Evolutionary conservation across 495 filamentous ascomycete genomes (phyloP).

Genomic region (Penicillium daleae): DNA sequence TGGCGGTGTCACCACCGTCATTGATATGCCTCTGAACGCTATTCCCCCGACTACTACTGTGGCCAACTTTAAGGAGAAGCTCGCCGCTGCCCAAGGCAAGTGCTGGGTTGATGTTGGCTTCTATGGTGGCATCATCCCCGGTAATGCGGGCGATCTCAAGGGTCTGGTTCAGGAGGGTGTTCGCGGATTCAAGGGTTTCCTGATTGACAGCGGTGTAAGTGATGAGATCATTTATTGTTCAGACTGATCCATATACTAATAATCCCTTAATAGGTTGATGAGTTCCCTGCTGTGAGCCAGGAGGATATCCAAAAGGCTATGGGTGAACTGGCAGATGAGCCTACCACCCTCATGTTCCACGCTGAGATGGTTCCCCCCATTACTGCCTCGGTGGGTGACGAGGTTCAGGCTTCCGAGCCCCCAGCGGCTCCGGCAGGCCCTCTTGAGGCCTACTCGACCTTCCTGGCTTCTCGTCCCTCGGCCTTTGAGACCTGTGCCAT

Average conservation of each 20-base stretch:
- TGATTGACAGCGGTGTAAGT: slow-evolving; percentile 94
- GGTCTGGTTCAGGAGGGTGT: slow-evolving; percentile 83
- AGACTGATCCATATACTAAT: no score
- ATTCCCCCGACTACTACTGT: slow-evolving; percentile 96
- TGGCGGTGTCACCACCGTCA: slow-evolving; percentile 95
- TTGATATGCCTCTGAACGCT: slow-evolving; percentile 98
- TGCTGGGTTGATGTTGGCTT: slow-evolving; percentile 99
- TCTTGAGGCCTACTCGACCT: slow-evolving; percentile 82
- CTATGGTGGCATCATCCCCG: slow-evolving; percentile 94
- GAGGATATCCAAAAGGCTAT: slow-evolving; percentile 80
- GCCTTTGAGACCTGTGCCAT: slow-evolving; percentile 92
- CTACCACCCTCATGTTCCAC: slow-evolving; percentile 97
- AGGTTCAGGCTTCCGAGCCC: slow-evolving; percentile 70
- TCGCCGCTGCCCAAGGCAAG: slow-evolving; percentile 80
- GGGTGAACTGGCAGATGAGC: slow-evolving; percentile 70
- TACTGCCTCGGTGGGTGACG: slow-evolving; percentile 77
- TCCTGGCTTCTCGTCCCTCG: slow-evolving; percentile 87
- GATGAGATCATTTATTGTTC: no score
- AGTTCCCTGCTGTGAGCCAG: slow-evolving; percentile 88
- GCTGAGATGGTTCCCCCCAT: slow-evolving; percentile 97
- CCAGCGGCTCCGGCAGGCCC: slow-evolving; percentile 76
- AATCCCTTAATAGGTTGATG: slow-evolving; percentile 73
- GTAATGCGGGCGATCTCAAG: slow-evolving; percentile 80
- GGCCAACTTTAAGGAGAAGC: slow-evolving; percentile 77
- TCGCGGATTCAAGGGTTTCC: slow-evolving; percentile 94